Percentiles rank a stretch among this genome's conserved stretches.
Conservation (phyloP, 2,329 filamentous ascomycete species). For the Cadophora luteo-olivacea region DNA sequence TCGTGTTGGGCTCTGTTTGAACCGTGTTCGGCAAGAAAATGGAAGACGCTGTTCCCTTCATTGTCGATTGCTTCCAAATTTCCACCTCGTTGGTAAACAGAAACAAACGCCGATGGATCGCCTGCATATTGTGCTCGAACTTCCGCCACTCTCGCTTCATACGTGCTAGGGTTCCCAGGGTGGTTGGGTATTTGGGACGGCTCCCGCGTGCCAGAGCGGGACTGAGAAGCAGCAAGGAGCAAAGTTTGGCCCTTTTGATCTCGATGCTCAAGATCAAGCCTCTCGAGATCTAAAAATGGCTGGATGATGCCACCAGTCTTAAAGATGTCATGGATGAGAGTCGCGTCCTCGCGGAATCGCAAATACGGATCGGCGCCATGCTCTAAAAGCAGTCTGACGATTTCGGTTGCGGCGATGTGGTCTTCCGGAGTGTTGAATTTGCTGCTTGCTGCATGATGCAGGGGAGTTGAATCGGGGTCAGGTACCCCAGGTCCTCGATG, state of each 20-base stretch:
- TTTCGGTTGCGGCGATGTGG: constrained; percentile 18
- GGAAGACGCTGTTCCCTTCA: constrained; percentile 25
- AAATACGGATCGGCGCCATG: constrained; percentile 25
- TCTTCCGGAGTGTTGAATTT: constrained; percentile 23
- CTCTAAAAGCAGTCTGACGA: constrained; percentile 24
- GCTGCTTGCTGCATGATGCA: constrained; percentile 25
- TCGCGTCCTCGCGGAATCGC: constrained; percentile 8
- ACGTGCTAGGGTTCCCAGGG: neutral
- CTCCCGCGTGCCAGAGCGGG: neutral
- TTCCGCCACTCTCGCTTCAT: constrained; percentile 1
- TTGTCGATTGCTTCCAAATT: constrained; percentile 24
- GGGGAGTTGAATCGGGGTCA: constrained; percentile 19
- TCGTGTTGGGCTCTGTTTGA: constrained; percentile 17
- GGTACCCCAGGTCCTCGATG: neutral
- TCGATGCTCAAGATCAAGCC: constrained; percentile 22
- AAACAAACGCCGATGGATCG: constrained; percentile 6
- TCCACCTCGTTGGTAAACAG: constrained; percentile 18
- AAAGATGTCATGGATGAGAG: constrained; percentile 27
- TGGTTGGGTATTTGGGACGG: neutral
- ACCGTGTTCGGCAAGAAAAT: constrained; percentile 11
- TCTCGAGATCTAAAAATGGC: constrained; percentile 26
- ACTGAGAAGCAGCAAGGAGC: constrained; percentile 24
- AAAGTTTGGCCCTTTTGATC: constrained; percentile 27
- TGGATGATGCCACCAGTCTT: constrained; percentile 22
- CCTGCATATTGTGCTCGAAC: neutral